phyloP scores from a whole-genome alignment of 176 grass and related monocot genomes.

The Zoysia pacifica region DNA sequence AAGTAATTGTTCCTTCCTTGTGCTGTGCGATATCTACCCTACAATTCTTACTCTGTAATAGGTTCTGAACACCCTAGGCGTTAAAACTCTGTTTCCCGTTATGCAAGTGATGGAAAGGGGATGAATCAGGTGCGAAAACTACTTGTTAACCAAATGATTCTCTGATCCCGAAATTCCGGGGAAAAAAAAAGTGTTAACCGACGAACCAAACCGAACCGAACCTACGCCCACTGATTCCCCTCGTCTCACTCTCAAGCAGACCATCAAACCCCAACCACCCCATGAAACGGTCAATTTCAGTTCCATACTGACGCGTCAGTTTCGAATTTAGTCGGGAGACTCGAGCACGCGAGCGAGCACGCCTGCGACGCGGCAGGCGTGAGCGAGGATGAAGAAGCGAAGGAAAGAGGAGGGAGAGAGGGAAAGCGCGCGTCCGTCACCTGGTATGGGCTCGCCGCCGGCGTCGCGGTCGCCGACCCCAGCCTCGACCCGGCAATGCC shows the following conservation, averaged over 20 bases:
- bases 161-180: neutral
- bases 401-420: neutral
- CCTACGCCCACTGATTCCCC: neutral
- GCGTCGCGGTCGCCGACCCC: conserved; percentile 13
- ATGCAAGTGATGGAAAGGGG: too few species aligned
- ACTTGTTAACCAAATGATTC: neutral
- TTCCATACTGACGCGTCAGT: neutral
- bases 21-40: neutral
- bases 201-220: neutral
- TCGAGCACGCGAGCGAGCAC: neutral
- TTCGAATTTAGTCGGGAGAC: neutral
- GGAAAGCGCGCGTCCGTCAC: conserved; percentile 9
- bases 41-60: too few species aligned
- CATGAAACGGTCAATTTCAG: neutral
- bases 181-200: neutral
- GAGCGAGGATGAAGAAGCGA: neutral
- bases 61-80: too few species aligned
- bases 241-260: conserved; percentile 14
- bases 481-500: conserved; percentile 19
- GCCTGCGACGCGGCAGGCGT: neutral
- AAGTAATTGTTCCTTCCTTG: neutral
- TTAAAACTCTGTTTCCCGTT: too few species aligned
- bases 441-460: conserved; percentile 52
- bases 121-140: neutral
- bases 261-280: conserved; percentile 31